These are phyloP conservation scores for Suillus ampliporus DNA, from an alignment of 768 basidiomycete species.

Conservation along the genomic window DNA sequence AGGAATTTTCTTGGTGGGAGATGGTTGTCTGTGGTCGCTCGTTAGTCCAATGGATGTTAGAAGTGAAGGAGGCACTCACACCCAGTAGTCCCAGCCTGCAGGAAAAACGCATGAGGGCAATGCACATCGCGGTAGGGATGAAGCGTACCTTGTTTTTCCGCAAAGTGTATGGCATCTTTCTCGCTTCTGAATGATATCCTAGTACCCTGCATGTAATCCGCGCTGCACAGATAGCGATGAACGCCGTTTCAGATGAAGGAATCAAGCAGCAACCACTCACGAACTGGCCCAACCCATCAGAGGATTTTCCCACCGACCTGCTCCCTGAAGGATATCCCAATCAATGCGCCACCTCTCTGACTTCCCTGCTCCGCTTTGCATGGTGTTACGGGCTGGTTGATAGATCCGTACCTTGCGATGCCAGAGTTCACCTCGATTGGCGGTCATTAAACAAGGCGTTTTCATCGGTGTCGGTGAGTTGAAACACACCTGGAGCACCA, in stretches of 20 bases:
- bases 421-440: conserved; percentile 71
- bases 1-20: conserved; percentile 68
- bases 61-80: conserved; percentile 56
- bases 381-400: conserved; percentile 91
- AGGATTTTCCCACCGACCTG: conserved; percentile 96
- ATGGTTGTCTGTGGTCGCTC: conserved; percentile 52
- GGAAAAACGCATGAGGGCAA: conserved; percentile 9
- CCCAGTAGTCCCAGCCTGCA: conserved; percentile 92
- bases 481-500: conserved; percentile 77
- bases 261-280: conserved; percentile 52
- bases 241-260: conserved; percentile 10
- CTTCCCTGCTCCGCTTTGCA: conserved; percentile 91
- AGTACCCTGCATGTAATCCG: conserved; percentile 96
- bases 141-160: conserved; percentile 89
- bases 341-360: conserved; percentile 92
- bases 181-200: conserved; percentile 82
- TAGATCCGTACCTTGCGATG: conserved; percentile 91
- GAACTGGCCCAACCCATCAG: conserved; percentile 97
- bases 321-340: conserved; percentile 89
- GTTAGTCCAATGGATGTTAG: conserved; percentile 16
- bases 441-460: conserved; percentile 1
- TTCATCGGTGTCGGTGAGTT: neutral
- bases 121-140: conserved; percentile 7
- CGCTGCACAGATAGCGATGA: conserved; percentile 48
- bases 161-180: conserved; percentile 93